Conservation (phyloP, 2,329 filamentous ascomycete species). For the Fusarium graminum region DNA sequence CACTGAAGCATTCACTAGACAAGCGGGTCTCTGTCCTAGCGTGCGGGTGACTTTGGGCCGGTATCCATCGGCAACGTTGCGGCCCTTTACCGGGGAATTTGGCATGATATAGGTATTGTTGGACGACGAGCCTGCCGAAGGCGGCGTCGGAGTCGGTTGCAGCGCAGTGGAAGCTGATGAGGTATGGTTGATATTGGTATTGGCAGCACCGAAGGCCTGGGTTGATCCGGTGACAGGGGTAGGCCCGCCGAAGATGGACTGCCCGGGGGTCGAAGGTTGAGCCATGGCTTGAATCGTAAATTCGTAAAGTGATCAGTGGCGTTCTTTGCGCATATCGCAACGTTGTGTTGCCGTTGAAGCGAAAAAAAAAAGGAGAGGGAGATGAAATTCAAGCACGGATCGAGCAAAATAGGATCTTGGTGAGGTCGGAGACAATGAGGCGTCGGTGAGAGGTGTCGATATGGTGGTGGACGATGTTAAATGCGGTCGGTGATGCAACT, state of each 20-base stretch:
- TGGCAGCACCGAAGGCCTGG: constrained; percentile 43
- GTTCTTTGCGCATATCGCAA: constrained; percentile 44
- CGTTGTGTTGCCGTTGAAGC: constrained; percentile 22
- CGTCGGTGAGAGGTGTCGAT: constrained; percentile 42
- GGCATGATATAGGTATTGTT: constrained; percentile 93
- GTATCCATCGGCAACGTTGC: constrained; percentile 78
- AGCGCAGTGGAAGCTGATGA: constrained; percentile 48
- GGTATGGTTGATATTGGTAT: constrained; percentile 40
- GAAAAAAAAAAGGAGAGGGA: background rate
- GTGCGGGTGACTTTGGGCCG: constrained; percentile 86
- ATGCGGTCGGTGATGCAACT: constrained; percentile 39
- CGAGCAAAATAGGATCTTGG: constrained; percentile 1
- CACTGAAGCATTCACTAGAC: constrained; percentile 96
- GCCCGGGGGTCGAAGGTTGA: constrained; percentile 61
- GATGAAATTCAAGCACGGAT: background rate
- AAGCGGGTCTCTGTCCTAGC: constrained; percentile 85
- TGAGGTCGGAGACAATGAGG: constrained; percentile 25
- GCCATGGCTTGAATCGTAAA: constrained; percentile 55
- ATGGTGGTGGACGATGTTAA: constrained; percentile 27
- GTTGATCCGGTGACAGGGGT: constrained; percentile 47
- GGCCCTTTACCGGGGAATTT: constrained; percentile 79
- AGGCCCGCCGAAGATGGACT: constrained; percentile 64
- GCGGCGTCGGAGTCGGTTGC: constrained; percentile 45
- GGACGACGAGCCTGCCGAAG: constrained; percentile 59
- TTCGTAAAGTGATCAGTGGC: constrained; percentile 36